Conservation (phyloP, 2,329 filamentous ascomycete species). For the Xylariaceae sp. region DNA sequence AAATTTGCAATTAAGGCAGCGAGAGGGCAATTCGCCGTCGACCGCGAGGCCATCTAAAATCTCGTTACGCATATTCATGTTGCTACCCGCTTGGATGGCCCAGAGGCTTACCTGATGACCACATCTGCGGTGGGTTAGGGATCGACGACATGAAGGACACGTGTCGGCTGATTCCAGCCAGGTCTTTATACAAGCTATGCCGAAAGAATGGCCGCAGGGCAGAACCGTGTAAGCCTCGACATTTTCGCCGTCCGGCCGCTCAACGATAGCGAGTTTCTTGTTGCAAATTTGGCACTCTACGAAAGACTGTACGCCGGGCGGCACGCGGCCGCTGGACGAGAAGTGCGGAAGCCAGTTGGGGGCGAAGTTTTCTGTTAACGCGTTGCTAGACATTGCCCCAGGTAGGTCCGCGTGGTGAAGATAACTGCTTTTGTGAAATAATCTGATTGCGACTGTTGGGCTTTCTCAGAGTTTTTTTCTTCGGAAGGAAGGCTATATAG, state of each 20-base stretch:
- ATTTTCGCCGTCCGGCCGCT: background rate
- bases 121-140: background rate
- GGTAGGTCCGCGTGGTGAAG: too few species aligned
- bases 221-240: background rate
- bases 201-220: slow-evolving; percentile 3
- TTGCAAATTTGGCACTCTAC: slow-evolving; percentile 10
- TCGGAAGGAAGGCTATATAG: too few species aligned
- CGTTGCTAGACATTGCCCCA: too few species aligned
- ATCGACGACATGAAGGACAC: slow-evolving; percentile 7
- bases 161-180: background rate
- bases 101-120: too few species aligned
- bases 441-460: background rate
- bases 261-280: background rate
- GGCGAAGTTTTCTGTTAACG: slow-evolving; percentile 8
- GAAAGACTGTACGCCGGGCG: background rate
- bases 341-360: slow-evolving; percentile 15
- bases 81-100: too few species aligned
- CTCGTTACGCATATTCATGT: too few species aligned
- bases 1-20: too few species aligned
- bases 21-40: too few species aligned
- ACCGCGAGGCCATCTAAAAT: too few species aligned
- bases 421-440: too few species aligned
- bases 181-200: background rate
- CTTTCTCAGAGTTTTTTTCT: too few species aligned
- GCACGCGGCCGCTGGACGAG: background rate